Base-by-base conservation (phyloP, 2,329 filamentous ascomycete genomes). In the Pseudocercospora fuligena region DNA sequence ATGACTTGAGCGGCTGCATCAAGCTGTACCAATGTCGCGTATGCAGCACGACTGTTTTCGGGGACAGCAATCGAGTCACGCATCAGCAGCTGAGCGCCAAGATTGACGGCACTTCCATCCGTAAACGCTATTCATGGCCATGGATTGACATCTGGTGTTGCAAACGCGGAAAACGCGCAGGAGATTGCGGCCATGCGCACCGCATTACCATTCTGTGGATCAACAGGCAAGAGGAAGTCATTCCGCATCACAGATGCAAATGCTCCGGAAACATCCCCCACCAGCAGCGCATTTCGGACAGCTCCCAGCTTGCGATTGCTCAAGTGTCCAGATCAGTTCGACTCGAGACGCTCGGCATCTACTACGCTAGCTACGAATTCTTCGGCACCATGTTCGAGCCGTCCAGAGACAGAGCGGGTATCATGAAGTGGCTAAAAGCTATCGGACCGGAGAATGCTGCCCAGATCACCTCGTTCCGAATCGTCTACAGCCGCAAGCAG, bases 381-480 rank as follows among this genome's bases (percentile, higher is more conserved):
- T 60, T 23, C 33, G 33, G n/a, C 8, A 60, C 57, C 14, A 6
- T 60, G 7, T 43, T 60, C 19, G 19, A 60, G 1, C 9, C 57
- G 11, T 9, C 36, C 21, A 46, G 3, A 12, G 57, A 60, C 57
- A 33, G 57, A 25, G 9, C 3, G 0, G 57, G 1, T 1, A 60
- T 60, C 7, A 23, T 60, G 19, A n/a, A 25, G 21, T 65, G 59
- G 66, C 56, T 65, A 23, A 36, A 33, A 11, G 31, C 14, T 3
- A 66, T 63, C 12, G 65, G 60, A 5, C 14, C n/a, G 16, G n/a
- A 29, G 12, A 66, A 64, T n/a, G 60, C 65, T 7, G 6, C 53
- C 3, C 21, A 51, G n/a, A 40, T 64, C 16, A 23, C 51, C 1
- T 43, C 29, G 12, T n/a, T 66, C 12, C n/a, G 31, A 16, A 60